Conservation (phyloP, 2,329 filamentous ascomycete genomes). For the Scedosporium boydii region DNA sequence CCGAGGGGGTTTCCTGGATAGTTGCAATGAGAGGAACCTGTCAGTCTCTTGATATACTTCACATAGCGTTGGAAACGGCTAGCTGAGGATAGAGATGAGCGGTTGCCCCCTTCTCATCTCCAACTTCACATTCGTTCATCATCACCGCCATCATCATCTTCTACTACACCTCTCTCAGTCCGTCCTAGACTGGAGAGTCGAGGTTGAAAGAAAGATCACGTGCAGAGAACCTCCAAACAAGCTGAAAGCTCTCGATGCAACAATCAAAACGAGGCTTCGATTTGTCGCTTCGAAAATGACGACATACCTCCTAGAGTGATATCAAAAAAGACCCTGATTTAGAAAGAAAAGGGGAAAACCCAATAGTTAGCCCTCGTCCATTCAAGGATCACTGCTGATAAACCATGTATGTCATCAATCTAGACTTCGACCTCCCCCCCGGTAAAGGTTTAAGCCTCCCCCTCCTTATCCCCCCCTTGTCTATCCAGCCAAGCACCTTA, state of each 20-base stretch:
- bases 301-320: conserved; percentile 63
- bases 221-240: neutral
- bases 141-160: too few species aligned
- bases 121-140: too few species aligned
- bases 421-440: neutral
- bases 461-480: too few species aligned
- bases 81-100: neutral
- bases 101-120: neutral
- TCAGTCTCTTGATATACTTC: neutral
- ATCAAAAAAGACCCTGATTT: conserved; percentile 59
- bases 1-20: conserved; percentile 69
- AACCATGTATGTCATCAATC: neutral
- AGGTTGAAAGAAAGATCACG: neutral
- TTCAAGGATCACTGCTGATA: neutral
- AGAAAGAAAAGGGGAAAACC: neutral
- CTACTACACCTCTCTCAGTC: neutral
- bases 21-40: too few species aligned
- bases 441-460: too few species aligned
- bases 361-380: neutral
- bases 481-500: neutral
- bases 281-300: neutral
- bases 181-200: neutral
- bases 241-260: neutral
- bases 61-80: neutral
- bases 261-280: neutral